A percentile compares a stretch with the other conserved stretches of the same genome.
phyloP scores from a whole-genome alignment of 2,329 filamentous ascomycete genomes.

The Macrophomina pseudophaseolina region DNA sequence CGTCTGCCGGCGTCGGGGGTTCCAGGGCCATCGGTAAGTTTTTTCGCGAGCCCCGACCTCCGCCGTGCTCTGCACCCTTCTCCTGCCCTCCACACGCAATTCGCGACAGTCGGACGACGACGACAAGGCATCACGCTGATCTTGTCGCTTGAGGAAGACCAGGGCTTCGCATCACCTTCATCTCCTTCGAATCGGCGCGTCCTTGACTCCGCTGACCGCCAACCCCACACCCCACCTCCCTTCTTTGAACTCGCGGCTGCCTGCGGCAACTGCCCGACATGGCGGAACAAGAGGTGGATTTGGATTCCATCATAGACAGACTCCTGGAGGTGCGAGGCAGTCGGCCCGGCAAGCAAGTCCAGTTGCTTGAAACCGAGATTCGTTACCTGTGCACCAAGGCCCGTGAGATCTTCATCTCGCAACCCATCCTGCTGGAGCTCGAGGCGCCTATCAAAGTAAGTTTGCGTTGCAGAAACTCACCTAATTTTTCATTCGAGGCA shows the following conservation, averaged over 20 bases:
- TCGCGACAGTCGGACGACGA: constrained; percentile 26
- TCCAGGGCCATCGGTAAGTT: constrained; percentile 24
- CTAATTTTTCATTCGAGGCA: constrained; percentile 29
- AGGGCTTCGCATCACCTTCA: constrained; percentile 27
- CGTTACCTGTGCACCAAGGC: constrained; percentile 98
- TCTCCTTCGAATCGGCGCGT: constrained; percentile 24
- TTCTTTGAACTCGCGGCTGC: constrained; percentile 26
- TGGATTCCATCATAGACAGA: constrained; percentile 99
- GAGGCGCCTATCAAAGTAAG: constrained; percentile 97
- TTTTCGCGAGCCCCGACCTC: constrained; percentile 15
- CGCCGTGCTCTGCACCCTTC: constrained; percentile 23
- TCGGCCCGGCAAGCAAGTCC: constrained; percentile 97
- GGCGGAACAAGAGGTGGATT: constrained; percentile 90
- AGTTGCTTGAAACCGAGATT: constrained; percentile 95
- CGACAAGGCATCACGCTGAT: constrained; percentile 16
- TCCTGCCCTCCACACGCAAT: constrained; percentile 24
- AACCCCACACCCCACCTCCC: constrained; percentile 19
- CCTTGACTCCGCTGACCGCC: constrained; percentile 23
- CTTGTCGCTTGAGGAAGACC: constrained; percentile 15
- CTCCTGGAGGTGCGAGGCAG: constrained; percentile 97
- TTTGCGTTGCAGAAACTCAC: constrained; percentile 6
- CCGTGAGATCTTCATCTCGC: constrained; percentile 98
- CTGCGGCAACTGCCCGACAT: constrained; percentile 57
- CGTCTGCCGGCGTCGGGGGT: constrained; percentile 26
- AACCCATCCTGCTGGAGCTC: constrained; percentile 95